Base-by-base conservation (phyloP, 2,329 filamentous ascomycete species). In the Colletotrichum sp. region DNA sequence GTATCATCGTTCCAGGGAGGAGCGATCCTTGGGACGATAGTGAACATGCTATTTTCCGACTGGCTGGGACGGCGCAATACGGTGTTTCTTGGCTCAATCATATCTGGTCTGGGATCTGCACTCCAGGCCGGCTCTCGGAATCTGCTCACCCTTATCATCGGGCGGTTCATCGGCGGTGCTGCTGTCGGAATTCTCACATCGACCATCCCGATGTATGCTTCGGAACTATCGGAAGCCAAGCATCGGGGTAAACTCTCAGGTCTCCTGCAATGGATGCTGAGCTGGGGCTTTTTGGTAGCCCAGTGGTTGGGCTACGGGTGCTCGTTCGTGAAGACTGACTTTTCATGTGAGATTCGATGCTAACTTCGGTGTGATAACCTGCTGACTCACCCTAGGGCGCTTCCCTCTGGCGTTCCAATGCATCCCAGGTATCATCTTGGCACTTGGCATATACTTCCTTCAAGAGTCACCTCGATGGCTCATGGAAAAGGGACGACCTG, bases 111-210 rank as follows among this genome's bases (percentile, higher is more conserved):
- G 61, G 82, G 83, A 1, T 81, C 80, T 9, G 78, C 81, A 13
- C 78, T 84, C 9, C 82, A 84, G 69, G 80, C 81, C n/a, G 82
- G 81, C 16, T 79, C 82, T 15, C 76, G 79, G 15, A 80, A 79
- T 57, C 80, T 83, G 65, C 73, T 77, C 26, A 89, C 89, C 85
- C 80, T 90, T 13, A 87, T 90, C 48, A 80, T 84, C n/a, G 88
- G 88, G 8, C 86, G 88, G 71, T 86, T 88, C 77, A 86, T 89
- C 75, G 88, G 87, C 13, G 88, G 88, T 6, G 71, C 88, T 15
- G 88, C 87, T 2, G 83, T 90, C n/a, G 88, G 88, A 5, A 81
- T 87, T 66, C 83, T 89, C 79, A 87, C 87, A 2, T 84, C 85
- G 36, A 86, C 85, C 0, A 84, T 88, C 26, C 87, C 87, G 4